Base-by-base conservation (phyloP, 495 filamentous ascomycete genomes). In the Penicillium ucsense region DNA sequence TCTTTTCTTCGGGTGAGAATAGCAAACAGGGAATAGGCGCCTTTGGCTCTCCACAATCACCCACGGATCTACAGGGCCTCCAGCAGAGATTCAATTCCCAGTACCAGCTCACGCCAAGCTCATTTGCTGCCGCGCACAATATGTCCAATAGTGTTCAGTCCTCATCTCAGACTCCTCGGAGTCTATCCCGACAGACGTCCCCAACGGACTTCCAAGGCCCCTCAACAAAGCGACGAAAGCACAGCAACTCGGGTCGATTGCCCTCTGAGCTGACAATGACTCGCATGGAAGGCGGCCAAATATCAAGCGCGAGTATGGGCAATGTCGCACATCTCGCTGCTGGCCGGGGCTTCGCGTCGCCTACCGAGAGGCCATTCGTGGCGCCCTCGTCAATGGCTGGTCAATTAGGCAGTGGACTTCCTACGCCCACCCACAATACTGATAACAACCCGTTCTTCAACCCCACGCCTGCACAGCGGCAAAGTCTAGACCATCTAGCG, bases 261-360 rank as follows among this genome's bases (percentile, higher is more conserved):
- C 82, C 86, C 2, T 78, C 69, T 5, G 81, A 78, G 37, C 61
- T 95, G 55, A 77, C 79, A 9, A 94, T 94, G 89, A 94, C 89
- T 0, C 80, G 76, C 47, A 66, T 89, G 10, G 83, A 88, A 50
- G 76, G 71, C 6, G 59, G 66, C 33, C 73, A 78, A 39, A 55
- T 70, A 42, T 65, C 66, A 4, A 50, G 48, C 8, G 52, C 67
- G 27, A 47, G 60, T 42, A 60, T 72, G 42, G 60, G 48, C 46
- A 55, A 59, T 41, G 63, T 60, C 37, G 61, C 66, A 45, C 73
- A 68, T 40, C 62, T 71, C 38, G 59, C 72, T 12, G 56, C 62
- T 39, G 50, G 63, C 49, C 69, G 64, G 51, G 63, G 62, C 33
- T 74, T 70, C 42, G 56, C 69, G 41, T 71, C 74, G 6, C 68